Conservation (phyloP, 352 stramenopile genomes). For the Pythium coloratum region DNA sequence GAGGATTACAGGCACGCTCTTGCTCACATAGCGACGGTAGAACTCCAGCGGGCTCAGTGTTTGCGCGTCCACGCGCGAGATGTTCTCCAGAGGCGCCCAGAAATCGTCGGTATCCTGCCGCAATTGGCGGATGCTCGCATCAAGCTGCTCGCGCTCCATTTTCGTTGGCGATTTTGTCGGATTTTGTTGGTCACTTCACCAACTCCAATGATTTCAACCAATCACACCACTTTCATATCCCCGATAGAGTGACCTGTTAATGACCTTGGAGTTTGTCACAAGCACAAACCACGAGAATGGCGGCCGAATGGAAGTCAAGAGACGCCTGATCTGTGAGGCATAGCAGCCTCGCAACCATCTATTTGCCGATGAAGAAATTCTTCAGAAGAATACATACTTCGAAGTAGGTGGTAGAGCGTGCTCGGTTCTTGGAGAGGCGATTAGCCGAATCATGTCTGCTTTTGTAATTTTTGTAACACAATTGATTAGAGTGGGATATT, state of each 20-base stretch:
- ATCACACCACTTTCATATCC: background rate
- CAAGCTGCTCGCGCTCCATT: constrained; percentile 10
- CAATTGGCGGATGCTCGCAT: constrained; percentile 37
- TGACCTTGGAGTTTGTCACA: too few relatives aligned
- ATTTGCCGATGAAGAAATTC: too few relatives aligned
- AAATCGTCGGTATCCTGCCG: constrained; percentile 71
- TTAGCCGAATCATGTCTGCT: too few relatives aligned
- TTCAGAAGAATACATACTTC: too few relatives aligned
- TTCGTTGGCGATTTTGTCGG: background rate
- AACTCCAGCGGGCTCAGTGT: constrained; percentile 55
- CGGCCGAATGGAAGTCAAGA: too few relatives aligned
- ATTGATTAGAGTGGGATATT: too few relatives aligned
- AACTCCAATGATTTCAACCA: constrained; percentile 1
- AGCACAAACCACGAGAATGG: too few relatives aligned
- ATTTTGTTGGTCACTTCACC: background rate
- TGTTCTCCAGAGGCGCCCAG: constrained; percentile 57
- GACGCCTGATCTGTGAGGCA: too few relatives aligned
- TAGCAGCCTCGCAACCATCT: too few relatives aligned
- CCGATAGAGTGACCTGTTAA: background rate
- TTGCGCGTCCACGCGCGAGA: constrained; percentile 52
- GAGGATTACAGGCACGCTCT: constrained; percentile 76
- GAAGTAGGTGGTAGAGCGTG: too few relatives aligned
- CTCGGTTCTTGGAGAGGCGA: too few relatives aligned
- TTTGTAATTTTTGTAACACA: too few relatives aligned
- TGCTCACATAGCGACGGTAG: constrained; percentile 74